Evolutionary conservation across 2,329 filamentous ascomycete species (phyloP).

Genomic region (Fusarium floridanum): DNA sequence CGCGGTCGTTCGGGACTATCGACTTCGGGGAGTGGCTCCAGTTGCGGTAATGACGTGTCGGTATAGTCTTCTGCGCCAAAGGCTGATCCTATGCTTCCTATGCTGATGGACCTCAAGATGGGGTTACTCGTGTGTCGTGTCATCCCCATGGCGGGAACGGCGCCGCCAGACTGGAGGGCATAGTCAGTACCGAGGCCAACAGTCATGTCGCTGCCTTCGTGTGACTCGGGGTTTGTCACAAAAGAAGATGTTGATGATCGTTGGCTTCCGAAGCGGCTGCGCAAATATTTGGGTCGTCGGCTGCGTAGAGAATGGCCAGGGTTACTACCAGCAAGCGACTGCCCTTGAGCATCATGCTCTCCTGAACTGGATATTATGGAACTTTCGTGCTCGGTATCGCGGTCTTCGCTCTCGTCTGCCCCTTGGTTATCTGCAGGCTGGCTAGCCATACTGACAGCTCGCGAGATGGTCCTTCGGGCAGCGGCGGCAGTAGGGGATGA

Average conservation of each 20-base stretch:
- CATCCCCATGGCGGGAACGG: constrained; percentile 68
- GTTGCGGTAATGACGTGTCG: constrained; percentile 59
- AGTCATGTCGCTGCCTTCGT: constrained; percentile 79
- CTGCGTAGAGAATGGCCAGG: constrained; percentile 61
- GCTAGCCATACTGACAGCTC: constrained; percentile 63
- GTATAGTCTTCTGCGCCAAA: constrained; percentile 70
- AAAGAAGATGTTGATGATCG: constrained; percentile 73
- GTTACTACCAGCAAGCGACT: constrained; percentile 58
- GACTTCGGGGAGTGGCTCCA: constrained; percentile 65
- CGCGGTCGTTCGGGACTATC: constrained; percentile 56
- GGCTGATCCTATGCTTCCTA: constrained; percentile 87
- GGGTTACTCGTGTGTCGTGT: constrained; percentile 65
- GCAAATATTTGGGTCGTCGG: constrained; percentile 69
- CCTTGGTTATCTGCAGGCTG: constrained; percentile 40
- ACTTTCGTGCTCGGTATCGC: constrained; percentile 47
- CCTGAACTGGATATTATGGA: constrained; percentile 48
- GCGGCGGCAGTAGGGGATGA: constrained; percentile 70
- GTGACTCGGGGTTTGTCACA: constrained; percentile 64
- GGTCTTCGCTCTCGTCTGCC: constrained; percentile 42
- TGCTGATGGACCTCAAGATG: constrained; percentile 82
- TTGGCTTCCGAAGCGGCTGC: constrained; percentile 69
- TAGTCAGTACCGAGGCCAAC: constrained; percentile 78
- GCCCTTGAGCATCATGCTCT: constrained; percentile 48
- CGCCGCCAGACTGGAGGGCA: constrained; percentile 85
- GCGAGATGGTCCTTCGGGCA: constrained; percentile 65